Base-by-base conservation (phyloP, 805 yeast genomes). In the Lipomyces spencermartinsiae region DNA sequence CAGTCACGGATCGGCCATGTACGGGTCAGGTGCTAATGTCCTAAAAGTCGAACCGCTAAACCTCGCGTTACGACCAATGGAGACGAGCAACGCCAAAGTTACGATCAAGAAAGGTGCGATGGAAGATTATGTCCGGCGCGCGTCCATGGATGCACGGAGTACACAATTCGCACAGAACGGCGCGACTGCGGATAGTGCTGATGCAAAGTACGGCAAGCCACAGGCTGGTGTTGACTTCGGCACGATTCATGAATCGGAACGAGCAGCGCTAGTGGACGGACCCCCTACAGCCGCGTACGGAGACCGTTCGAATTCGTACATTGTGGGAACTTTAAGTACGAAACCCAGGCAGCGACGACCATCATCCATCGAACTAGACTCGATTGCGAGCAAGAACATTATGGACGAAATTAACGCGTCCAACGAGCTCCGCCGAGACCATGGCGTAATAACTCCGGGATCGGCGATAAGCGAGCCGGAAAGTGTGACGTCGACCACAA, bases 1-100 rank as follows among this genome's bases (percentile, higher is more conserved):
- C 9, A 53, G 1, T 7, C 34, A 22, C 16, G 29, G 34, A 31
- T n/a, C 33, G 7, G 12, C 56, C 33, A 10, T 25, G 34, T 31
- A 25, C 10, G 34, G 34, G n/a, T 53, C 67, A 6, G 51, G 39
- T 14, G 56, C 39, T 25, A 39, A 22, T n/a, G 59, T 39, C 29
- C 65, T 70, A 14, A 70, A 66, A 39, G 61, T 83, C 66, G 86
- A 84, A 67, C 90, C 90, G 2, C 84, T 85, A 58, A 90, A 90
- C 76, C 85, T 85, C 22, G 94, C 94, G 1, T 79, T 85, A 25
- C 88, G 89, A 73, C 94, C 94, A 4, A 79, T 85, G 63, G 84
- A 82, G 63, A 88, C 92, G 1, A 82, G 81, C 57, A 89, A 87
- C 73, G 70, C 87, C 33, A 88, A 87, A 75, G 90, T 90, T 53